phyloP scores from a whole-genome alignment of 306 rosid genomes.

The Citrullus colocynthis region DNA sequence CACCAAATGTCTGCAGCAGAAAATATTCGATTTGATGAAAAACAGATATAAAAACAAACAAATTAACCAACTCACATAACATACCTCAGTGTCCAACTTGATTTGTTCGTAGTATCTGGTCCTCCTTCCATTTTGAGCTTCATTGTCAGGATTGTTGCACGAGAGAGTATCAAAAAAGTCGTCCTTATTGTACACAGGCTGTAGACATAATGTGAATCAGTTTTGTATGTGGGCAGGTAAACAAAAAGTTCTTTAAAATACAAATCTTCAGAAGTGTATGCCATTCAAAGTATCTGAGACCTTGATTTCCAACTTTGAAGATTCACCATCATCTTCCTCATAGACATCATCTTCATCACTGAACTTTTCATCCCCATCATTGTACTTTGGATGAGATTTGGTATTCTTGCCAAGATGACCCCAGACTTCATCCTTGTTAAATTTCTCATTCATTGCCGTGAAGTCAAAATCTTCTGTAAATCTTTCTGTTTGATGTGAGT shows the following conservation, averaged over 20 bases:
- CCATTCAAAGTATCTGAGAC: conserved; percentile 21
- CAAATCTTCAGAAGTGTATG: conserved; percentile 6
- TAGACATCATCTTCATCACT: conserved; percentile 41
- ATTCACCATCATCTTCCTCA: conserved; percentile 43
- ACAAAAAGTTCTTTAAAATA: not conserved
- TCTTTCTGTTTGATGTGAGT: conserved; percentile 36
- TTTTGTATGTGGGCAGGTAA: conserved; percentile 10
- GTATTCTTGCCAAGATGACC: conserved; percentile 76
- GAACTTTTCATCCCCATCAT: conserved; percentile 40
- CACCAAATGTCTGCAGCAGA: conserved; percentile 74
- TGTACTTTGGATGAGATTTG: conserved; percentile 40
- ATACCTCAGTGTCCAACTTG: conserved; percentile 80
- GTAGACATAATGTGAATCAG: conserved; percentile 16
- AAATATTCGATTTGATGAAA: conserved; percentile 17
- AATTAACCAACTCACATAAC: not conserved
- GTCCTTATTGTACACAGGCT: conserved; percentile 77
- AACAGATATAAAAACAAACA: not conserved
- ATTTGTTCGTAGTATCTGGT: conserved; percentile 68
- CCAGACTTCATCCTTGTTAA: conserved; percentile 99
- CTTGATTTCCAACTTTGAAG: conserved; percentile 35
- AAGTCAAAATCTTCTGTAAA: conserved; percentile 94
- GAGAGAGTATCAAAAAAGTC: conserved; percentile 86
- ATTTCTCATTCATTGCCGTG: conserved; percentile 92
- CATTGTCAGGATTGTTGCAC: conserved; percentile 25
- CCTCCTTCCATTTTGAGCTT: conserved; percentile 71